Evolutionary conservation across 495 filamentous ascomycete genomes (phyloP).

Genomic region (Symbiotaphrina buchneri): DNA sequence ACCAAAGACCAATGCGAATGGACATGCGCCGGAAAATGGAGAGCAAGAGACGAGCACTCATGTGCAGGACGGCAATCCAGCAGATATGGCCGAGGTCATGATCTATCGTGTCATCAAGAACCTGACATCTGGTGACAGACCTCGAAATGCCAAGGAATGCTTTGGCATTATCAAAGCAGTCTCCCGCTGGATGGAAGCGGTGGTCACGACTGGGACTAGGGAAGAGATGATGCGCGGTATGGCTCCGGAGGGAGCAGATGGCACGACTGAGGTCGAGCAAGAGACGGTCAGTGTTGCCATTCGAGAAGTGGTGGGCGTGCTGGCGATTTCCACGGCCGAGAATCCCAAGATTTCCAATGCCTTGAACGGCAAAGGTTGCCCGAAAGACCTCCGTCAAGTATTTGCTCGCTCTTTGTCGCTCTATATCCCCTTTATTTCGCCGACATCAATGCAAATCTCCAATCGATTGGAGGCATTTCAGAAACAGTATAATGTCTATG

Average conservation of each 20-base stretch:
- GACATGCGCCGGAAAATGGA: not conserved
- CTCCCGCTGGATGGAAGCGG: constrained; percentile 16
- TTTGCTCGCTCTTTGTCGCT: constrained; percentile 22
- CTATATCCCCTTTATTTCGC: constrained; percentile 29
- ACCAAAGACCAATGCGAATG: not conserved
- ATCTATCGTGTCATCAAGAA: constrained; percentile 26
- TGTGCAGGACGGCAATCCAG: constrained; percentile 4
- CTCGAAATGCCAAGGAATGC: constrained; percentile 10
- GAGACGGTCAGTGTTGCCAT: constrained; percentile 26
- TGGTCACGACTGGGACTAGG: constrained; percentile 9
- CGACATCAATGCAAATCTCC: constrained; percentile 23
- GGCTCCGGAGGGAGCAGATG: not conserved
- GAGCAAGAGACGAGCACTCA: constrained; percentile 4
- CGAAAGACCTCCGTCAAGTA: constrained; percentile 18
- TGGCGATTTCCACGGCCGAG: constrained; percentile 23
- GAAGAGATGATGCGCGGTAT: constrained; percentile 9
- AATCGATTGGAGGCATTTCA: constrained; percentile 25
- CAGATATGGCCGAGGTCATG: constrained; percentile 23
- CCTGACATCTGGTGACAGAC: constrained; percentile 14
- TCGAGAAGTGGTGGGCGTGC: constrained; percentile 28
- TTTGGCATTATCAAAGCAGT: constrained; percentile 10
- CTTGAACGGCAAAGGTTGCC: not conserved
- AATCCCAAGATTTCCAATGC: constrained; percentile 19
- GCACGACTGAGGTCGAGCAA: constrained; percentile 14
- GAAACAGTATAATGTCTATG: constrained; percentile 13